Evolutionary conservation across 345 rosid genomes (phyloP).

Genomic region (Balakata baccata): DNA sequence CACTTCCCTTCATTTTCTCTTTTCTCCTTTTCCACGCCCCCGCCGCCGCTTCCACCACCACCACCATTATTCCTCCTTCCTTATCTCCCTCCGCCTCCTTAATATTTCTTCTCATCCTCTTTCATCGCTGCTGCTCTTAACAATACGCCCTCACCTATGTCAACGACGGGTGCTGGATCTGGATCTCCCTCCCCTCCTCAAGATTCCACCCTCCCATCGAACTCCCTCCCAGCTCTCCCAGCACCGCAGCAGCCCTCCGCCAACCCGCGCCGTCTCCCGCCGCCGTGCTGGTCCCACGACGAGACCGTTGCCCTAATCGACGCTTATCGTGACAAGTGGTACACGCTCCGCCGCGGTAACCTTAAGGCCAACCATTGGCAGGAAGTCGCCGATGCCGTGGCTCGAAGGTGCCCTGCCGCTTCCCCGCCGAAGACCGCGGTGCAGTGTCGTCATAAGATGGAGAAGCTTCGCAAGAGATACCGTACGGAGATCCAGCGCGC

Average conservation of each 20-base stretch:
- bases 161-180: slow-evolving; percentile 11
- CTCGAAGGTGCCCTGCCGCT: slow-evolving; percentile 54
- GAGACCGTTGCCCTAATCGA: slow-evolving; percentile 81
- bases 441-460: slow-evolving; percentile 99
- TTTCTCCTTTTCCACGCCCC: not conserved
- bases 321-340: slow-evolving; percentile 85
- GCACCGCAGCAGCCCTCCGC: slow-evolving; percentile 19
- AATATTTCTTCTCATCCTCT: not conserved
- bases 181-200: slow-evolving; percentile 12
- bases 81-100: not conserved
- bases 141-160: slow-evolving; percentile 15
- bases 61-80: not conserved
- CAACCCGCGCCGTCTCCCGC: slow-evolving; percentile 76
- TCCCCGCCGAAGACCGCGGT: slow-evolving; percentile 71
- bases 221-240: slow-evolving; percentile 12
- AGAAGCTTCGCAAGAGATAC: slow-evolving; percentile 87
- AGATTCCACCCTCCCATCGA: slow-evolving; percentile 6
- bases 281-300: slow-evolving; percentile 92
- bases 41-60: slow-evolving; percentile 16
- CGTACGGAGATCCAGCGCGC: slow-evolving; percentile 88
- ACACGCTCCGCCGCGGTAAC: slow-evolving; percentile 79
- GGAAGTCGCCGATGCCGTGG: slow-evolving; percentile 75
- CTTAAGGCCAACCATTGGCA: slow-evolving; percentile 96
- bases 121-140: slow-evolving; percentile 8
- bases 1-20: slow-evolving; percentile 12